Evolutionary conservation across 768 basidiomycete species (phyloP).

Genomic region (Clitopilus hobsonii): DNA sequence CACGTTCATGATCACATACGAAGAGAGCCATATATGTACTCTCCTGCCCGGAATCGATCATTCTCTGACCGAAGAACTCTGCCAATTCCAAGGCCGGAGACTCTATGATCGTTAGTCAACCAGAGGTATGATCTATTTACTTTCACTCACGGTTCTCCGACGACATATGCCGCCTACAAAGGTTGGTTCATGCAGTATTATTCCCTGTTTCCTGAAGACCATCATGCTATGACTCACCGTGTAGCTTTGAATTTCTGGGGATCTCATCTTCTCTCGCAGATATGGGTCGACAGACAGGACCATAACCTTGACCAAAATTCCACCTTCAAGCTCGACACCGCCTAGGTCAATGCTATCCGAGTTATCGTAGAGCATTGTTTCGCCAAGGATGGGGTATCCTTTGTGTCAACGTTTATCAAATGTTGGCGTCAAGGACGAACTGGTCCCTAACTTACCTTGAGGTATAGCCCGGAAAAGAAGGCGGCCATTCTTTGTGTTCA

Average conservation of each 20-base stretch:
- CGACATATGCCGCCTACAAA: slow-evolving; percentile 7
- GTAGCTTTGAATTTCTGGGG: slow-evolving; percentile 16
- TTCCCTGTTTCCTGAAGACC: neutral
- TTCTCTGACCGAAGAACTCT: slow-evolving; percentile 18
- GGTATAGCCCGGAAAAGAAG: slow-evolving; percentile 33
- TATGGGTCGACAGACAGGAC: slow-evolving; percentile 43
- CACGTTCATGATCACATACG: slow-evolving; percentile 20
- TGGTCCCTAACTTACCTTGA: slow-evolving; percentile 15
- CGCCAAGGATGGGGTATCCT: no score
- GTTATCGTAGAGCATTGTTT: no score
- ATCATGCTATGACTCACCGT: neutral
- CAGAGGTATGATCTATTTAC: neutral
- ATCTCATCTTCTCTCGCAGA: slow-evolving; percentile 31
- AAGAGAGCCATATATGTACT: slow-evolving; percentile 24
- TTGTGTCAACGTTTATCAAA: no score
- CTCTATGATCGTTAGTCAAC: slow-evolving; percentile 1
- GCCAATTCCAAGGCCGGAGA: slow-evolving; percentile 13
- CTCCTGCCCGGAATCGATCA: slow-evolving; percentile 18
- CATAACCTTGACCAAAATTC: slow-evolving; percentile 38
- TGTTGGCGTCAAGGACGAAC: no score
- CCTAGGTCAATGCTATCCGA: no score
- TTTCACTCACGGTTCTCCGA: slow-evolving; percentile 19
- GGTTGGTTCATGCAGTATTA: neutral
- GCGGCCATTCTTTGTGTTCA: slow-evolving; percentile 27
- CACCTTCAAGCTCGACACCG: slow-evolving; percentile 28